These are phyloP conservation scores for Boletus vinaceobasis DNA, from an alignment of 768 basidiomycete genomes.

Conservation along the genomic window DNA sequence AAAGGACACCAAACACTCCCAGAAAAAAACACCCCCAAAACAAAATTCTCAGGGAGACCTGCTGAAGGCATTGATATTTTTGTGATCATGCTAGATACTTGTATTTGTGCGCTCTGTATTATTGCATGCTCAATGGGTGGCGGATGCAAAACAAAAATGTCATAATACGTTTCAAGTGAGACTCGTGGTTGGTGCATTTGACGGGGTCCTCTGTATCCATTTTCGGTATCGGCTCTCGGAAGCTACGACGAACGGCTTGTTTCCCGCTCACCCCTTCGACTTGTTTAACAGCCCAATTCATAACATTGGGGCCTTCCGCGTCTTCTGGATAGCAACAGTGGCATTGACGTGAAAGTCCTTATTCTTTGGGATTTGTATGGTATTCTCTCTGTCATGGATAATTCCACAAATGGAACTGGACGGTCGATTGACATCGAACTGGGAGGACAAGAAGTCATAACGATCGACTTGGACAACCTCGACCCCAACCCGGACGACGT, in stretches of 20 bases:
- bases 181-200: too few relatives aligned
- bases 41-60: too few relatives aligned
- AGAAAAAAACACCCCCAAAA: too few relatives aligned
- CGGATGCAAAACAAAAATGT: too few relatives aligned
- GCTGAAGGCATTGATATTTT: too few relatives aligned
- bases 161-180: too few relatives aligned
- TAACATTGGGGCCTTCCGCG: not conserved
- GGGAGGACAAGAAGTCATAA: conserved; percentile 80
- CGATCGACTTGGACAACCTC: conserved; percentile 85
- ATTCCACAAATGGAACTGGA: conserved; percentile 10
- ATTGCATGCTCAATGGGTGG: too few relatives aligned
- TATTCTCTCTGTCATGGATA: conserved; percentile 15
- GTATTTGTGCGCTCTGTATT: too few relatives aligned
- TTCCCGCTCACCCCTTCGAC: not conserved
- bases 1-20: too few relatives aligned
- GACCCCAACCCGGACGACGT: conserved; percentile 77
- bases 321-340: not conserved
- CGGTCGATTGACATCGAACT: conserved; percentile 71
- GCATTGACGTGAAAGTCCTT: not conserved
- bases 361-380: not conserved
- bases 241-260: not conserved
- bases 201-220: not conserved
- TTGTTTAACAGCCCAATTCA: not conserved
- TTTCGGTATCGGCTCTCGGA: not conserved
- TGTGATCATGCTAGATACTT: too few relatives aligned